phyloP scores from a whole-genome alignment of 1,139 yeast genomes.

The Yueomyces sp. region DNA sequence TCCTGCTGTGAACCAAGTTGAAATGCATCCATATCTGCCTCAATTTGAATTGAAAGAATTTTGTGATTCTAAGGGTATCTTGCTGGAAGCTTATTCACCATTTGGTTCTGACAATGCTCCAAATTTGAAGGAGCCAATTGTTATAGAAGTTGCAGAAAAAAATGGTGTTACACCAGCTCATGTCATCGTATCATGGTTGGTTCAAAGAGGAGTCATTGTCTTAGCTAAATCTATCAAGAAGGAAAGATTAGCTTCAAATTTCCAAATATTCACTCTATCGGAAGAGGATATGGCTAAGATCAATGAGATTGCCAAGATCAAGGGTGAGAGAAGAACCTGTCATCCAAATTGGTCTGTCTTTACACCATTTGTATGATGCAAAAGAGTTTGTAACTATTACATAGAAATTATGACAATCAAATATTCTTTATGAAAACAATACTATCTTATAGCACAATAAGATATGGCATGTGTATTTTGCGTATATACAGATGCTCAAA shows the following conservation, averaged over 20 bases:
- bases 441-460: too few relatives aligned
- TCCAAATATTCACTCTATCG: conserved; percentile 36
- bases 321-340: conserved; percentile 40
- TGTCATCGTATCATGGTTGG: conserved; percentile 59
- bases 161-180: conserved; percentile 48
- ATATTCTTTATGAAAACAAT: background rate
- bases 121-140: conserved; percentile 36
- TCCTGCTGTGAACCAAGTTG: conserved; percentile 69
- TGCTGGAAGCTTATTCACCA: conserved; percentile 69
- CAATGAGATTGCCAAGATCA: conserved; percentile 32
- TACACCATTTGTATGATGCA: conserved; percentile 14
- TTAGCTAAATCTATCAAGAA: conserved; percentile 62
- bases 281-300: conserved; percentile 43
- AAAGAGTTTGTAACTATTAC: too few relatives aligned
- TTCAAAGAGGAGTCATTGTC: conserved; percentile 56
- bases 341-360: conserved; percentile 31
- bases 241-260: conserved; percentile 47
- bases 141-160: conserved; percentile 42
- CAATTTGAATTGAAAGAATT: conserved; percentile 50
- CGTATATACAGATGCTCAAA: too few relatives aligned
- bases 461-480: too few relatives aligned
- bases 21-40: conserved; percentile 64
- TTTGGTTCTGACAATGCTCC: conserved; percentile 64
- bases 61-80: conserved; percentile 41
- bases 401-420: background rate